Conservation (phyloP, 495 filamentous ascomycete genomes). For the Lasiosphaeriaceae sp. region DNA sequence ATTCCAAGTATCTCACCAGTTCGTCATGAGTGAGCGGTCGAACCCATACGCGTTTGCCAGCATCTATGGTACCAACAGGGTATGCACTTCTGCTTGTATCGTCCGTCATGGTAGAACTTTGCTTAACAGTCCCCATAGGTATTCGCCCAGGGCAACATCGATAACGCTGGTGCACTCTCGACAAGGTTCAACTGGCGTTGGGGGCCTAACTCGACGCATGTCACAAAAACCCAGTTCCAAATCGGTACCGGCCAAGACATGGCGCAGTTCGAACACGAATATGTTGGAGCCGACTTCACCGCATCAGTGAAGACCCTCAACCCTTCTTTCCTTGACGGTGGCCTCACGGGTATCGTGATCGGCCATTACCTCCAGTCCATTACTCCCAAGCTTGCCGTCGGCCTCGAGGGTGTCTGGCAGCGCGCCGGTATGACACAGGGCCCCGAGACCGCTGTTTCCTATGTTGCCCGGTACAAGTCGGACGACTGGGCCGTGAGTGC, state of each 20-base stretch:
- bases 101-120: neutral
- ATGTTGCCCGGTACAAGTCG: constrained; percentile 83
- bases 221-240: constrained; percentile 81
- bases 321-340: constrained; percentile 86
- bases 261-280: constrained; percentile 89
- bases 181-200: constrained; percentile 89
- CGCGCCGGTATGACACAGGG: constrained; percentile 69
- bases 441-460: constrained; percentile 81
- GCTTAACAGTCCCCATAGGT: constrained; percentile 51
- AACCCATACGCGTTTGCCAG: constrained; percentile 93
- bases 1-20: constrained; percentile 96
- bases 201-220: constrained; percentile 53
- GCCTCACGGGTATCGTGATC: constrained; percentile 90
- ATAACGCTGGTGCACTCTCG: constrained; percentile 78
- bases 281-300: constrained; percentile 86
- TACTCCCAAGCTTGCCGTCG: constrained; percentile 81
- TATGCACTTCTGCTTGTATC: constrained; percentile 40
- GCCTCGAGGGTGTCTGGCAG: constrained; percentile 92
- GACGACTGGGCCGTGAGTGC: constrained; percentile 87
- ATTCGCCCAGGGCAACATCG: constrained; percentile 91
- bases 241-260: constrained; percentile 65
- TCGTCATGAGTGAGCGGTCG: constrained; percentile 85
- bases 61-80: constrained; percentile 87
- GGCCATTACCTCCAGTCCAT: constrained; percentile 92
- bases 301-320: constrained; percentile 88